phyloP scores from a whole-genome alignment of 768 basidiomycete species.

The Mycena vulgaris region DNA sequence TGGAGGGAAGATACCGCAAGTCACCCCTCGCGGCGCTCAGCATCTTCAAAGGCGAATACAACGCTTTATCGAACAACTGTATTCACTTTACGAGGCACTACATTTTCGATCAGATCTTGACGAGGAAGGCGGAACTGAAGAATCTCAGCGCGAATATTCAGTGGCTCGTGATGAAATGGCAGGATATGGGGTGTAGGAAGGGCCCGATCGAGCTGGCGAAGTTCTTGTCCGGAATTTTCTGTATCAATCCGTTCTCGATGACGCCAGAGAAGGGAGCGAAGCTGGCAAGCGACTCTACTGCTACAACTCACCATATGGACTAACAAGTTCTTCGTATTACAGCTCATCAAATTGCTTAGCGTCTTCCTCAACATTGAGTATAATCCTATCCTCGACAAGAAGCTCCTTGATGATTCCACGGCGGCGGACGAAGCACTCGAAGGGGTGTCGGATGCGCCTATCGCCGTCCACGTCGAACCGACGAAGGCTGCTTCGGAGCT shows the following conservation, averaged over 20 bases:
- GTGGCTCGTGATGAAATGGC: slow-evolving; percentile 35
- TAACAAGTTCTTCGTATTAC: not conserved
- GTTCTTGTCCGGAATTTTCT: slow-evolving; percentile 30
- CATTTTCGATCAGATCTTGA: slow-evolving; percentile 34
- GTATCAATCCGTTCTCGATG: slow-evolving; percentile 33
- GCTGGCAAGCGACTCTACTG: slow-evolving; percentile 22
- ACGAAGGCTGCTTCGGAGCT: not conserved
- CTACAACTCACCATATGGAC: not conserved
- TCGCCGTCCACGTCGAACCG: not conserved
- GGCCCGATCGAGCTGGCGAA: slow-evolving; percentile 32
- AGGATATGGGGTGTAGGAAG: slow-evolving; percentile 30
- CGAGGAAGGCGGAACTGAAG: slow-evolving; percentile 17
- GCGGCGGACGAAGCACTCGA: slow-evolving; percentile 24
- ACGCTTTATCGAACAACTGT: slow-evolving; percentile 37
- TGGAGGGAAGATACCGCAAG: slow-evolving; percentile 31
- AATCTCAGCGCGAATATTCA: slow-evolving; percentile 25
- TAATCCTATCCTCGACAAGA: slow-evolving; percentile 34
- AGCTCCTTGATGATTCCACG: slow-evolving; percentile 27
- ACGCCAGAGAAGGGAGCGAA: slow-evolving; percentile 33
- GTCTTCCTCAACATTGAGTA: slow-evolving; percentile 34
- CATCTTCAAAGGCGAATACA: slow-evolving; percentile 34
- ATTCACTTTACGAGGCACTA: slow-evolving; percentile 39
- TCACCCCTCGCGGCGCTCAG: slow-evolving; percentile 19
- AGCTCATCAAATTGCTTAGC: slow-evolving; percentile 38
- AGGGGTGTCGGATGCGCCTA: slow-evolving; percentile 4